Base-by-base conservation (phyloP, 257 asterid species). In the Handroanthus guayacan region DNA sequence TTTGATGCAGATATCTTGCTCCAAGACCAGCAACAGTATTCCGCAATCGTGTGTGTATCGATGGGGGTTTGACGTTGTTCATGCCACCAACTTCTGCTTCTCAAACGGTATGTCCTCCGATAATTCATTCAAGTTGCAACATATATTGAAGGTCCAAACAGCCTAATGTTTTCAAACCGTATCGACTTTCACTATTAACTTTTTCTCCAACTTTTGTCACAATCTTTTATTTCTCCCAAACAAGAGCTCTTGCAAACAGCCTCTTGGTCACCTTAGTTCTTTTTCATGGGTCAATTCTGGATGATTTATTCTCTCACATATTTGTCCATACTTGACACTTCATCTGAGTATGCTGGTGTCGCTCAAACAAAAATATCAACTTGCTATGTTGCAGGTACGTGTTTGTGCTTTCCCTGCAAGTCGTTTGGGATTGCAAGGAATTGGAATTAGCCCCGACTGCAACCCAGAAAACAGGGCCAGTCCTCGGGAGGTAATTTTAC, bases 61-160 rank as follows among this genome's bases (percentile, higher is more conserved):
- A 95, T 66, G 99, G 98, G 63, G 98, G 98, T 13, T 79, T 95
- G 82, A 95, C 97, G 13, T 75, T 95, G 88, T 95, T 95, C 86
- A 92, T 92, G 94, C 99, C 99, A 0, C 99, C 99, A 57, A 95
- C 99, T 66, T 89, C 99, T 61, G 99, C 98, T 75, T 79, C 90
- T 70, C 84, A 86, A 63, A 95, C 98, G 82, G 99, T 95, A 85
- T 11, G 71, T 13, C 37, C 65, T 18, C 39, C 5, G 48, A 13
- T 36, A 34, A 9, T 17, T 71, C 67, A 62, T 78, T 64, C 65
- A 47, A 51, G 57, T 39, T 31, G 63, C 56, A 25, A 45, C 41
- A 20, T 36, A 25, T 69, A 31, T 60, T 10, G 52, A 38, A 39
- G 17, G 31, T 25, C 31, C 31, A 25, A 25, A 25, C 31, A 25